Percentiles rank a stretch among this genome's conserved stretches.
phyloP scores from a whole-genome alignment of 805 yeast genomes.

The Brettanomyces naardenensis region DNA sequence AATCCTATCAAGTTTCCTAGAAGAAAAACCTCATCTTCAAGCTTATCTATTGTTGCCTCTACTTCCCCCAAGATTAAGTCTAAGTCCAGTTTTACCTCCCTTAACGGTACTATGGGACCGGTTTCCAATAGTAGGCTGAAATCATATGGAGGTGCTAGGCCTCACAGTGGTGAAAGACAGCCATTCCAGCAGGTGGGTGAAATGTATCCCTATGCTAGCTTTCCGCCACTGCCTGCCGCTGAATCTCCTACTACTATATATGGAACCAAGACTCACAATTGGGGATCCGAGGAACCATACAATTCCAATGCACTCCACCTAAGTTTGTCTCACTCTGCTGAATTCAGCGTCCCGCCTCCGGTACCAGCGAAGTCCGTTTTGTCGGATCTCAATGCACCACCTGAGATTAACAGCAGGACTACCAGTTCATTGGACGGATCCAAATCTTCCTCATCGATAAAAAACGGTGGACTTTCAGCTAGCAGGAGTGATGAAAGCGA shows the following conservation, averaged over 20 bases:
- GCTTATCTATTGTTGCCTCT: constrained; percentile 4
- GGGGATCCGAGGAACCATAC: constrained; percentile 11
- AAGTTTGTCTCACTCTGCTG: no score
- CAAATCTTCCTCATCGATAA: no score
- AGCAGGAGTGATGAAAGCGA: neutral
- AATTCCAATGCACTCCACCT: neutral
- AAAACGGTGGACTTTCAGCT: neutral
- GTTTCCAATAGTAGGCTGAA: neutral
- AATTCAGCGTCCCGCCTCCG: neutral
- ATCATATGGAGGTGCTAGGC: no score
- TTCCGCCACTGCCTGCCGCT: neutral
- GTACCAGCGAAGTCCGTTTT: neutral
- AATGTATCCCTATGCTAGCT: neutral
- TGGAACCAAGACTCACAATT: constrained; percentile 25
- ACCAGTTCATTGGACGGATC: no score
- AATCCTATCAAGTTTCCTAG: constrained; percentile 21
- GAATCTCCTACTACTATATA: constrained; percentile 19
- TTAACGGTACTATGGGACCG: no score
- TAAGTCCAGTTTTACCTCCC: constrained; percentile 3
- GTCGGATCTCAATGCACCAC: no score
- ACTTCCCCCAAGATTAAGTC: constrained; percentile 1
- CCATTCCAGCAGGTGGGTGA: no score
- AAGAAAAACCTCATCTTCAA: constrained; percentile 17
- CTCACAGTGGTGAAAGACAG: no score
- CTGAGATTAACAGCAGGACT: no score